Percentiles rank a stretch among this genome's conserved stretches.
Evolutionary conservation across 2,329 filamentous ascomycete genomes (phyloP).

Genomic region (Colletotrichum scovillei): DNA sequence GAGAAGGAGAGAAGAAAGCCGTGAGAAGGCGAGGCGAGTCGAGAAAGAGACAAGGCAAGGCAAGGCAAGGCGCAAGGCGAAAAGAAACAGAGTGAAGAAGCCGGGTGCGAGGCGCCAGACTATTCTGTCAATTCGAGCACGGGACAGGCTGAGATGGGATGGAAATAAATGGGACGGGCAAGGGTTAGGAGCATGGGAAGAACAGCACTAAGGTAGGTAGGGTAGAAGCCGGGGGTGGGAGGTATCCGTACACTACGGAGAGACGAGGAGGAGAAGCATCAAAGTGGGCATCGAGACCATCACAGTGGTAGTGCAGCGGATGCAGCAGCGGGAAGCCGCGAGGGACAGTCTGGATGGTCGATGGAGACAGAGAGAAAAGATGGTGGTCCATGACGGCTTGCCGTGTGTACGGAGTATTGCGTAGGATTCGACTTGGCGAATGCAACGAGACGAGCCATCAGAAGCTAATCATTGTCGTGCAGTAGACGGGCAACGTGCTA

Average conservation of each 20-base stretch:
- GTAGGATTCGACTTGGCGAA: neutral
- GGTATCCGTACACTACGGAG: neutral
- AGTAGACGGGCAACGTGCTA: neutral
- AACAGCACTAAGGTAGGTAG: conserved; percentile 9
- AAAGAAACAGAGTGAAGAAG: conserved; percentile 13
- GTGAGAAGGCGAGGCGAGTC: conserved; percentile 6
- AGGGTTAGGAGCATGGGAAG: conserved; percentile 27
- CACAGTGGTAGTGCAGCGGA: neutral
- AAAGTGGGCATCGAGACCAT: conserved; percentile 19
- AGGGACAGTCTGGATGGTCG: conserved; percentile 52
- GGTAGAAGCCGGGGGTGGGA: conserved; percentile 18
- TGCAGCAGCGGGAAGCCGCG: conserved; percentile 40
- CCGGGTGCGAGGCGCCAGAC: conserved; percentile 23
- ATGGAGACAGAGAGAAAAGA: neutral
- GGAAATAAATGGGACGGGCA: conserved; percentile 18
- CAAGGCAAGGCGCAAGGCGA: conserved; percentile 18
- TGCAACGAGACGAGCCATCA: conserved; percentile 19
- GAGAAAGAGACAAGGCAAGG: conserved; percentile 16
- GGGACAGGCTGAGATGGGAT: conserved; percentile 35
- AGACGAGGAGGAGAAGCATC: neutral
- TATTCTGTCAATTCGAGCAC: conserved; percentile 26
- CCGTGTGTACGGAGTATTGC: no score
- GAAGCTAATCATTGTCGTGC: neutral
- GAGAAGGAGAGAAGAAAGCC: conserved; percentile 11
- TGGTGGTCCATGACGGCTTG: no score